Conservation (phyloP, 1,284 basidiomycete species). For the Retiboletus flavoniger region DNA sequence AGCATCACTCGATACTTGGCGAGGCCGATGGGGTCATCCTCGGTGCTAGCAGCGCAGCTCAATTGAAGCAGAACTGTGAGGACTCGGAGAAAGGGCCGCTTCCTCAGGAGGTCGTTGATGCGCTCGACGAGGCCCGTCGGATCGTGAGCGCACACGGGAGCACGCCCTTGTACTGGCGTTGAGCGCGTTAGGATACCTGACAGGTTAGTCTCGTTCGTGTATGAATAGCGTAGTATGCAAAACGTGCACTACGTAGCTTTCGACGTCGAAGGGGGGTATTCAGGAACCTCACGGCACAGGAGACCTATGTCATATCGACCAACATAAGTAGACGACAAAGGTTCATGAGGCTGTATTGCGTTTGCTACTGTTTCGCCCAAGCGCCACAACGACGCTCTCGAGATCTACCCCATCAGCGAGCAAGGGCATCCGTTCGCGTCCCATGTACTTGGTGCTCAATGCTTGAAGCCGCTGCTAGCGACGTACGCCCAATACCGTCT, state of each 20-base stretch:
- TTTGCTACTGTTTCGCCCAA: no score
- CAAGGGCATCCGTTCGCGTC: no score
- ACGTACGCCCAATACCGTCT: conserved; percentile 17
- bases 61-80: conserved; percentile 39
- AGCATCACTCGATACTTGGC: conserved; percentile 47
- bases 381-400: background rate
- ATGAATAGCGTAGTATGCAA: background rate
- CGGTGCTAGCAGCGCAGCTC: conserved; percentile 40
- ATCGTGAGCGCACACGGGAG: conserved; percentile 41
- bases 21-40: conserved; percentile 43
- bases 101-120: conserved; percentile 48
- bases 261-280: no score
- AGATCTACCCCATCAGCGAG: background rate
- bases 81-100: conserved; percentile 50
- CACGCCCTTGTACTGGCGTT: conserved; percentile 53
- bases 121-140: conserved; percentile 50
- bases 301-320: no score
- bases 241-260: no score
- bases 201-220: background rate
- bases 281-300: no score
- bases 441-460: background rate
- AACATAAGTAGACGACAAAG: no score
- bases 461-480: conserved; percentile 14
- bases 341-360: no score
- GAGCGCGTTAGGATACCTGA: conserved; percentile 13